A percentile compares a stretch with the other conserved stretches of the same genome.
phyloP scores from a whole-genome alignment of 306 rosid species.

The Lathyrus tuberosus region DNA sequence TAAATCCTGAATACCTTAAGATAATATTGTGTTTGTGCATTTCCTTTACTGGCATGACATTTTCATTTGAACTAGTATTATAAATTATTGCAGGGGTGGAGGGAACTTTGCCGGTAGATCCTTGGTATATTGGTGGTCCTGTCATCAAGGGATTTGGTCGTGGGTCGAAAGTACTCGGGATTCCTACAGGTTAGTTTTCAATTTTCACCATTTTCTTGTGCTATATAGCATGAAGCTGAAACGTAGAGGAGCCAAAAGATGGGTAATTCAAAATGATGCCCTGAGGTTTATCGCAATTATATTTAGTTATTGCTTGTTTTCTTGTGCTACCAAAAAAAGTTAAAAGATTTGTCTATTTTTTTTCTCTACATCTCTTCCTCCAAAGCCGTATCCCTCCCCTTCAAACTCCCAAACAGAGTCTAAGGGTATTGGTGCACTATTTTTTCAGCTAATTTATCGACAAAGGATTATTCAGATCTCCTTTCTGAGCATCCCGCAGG shows the following conservation, averaged over 20 bases:
- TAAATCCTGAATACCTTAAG: constrained; percentile 53
- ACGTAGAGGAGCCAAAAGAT: constrained; percentile 22
- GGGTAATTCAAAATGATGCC: constrained; percentile 3
- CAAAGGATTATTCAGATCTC: constrained; percentile 62
- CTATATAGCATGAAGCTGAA: constrained; percentile 18
- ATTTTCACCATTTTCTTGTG: constrained; percentile 20
- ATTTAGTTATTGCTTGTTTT: constrained; percentile 38
- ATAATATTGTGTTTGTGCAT: constrained; percentile 17
- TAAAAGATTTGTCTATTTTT: background rate
- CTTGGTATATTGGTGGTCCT: constrained; percentile 87
- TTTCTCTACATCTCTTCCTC: background rate
- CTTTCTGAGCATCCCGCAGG: constrained; percentile 83
- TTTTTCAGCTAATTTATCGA: constrained; percentile 79
- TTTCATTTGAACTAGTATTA: constrained; percentile 41
- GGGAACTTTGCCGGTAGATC: constrained; percentile 73
- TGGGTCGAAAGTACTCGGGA: constrained; percentile 93
- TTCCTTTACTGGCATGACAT: constrained; percentile 38
- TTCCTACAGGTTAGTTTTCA: constrained; percentile 80
- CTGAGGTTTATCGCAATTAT: constrained; percentile 13
- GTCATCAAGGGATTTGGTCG: constrained; percentile 94
- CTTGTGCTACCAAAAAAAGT: too few species aligned
- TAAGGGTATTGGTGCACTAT: constrained; percentile 14
- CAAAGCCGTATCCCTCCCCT: background rate
- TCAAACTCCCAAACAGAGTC: background rate
- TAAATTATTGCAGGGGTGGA: constrained; percentile 76